Conservation (phyloP, 768 basidiomycete genomes). For the Lentinula detonsa region DNA sequence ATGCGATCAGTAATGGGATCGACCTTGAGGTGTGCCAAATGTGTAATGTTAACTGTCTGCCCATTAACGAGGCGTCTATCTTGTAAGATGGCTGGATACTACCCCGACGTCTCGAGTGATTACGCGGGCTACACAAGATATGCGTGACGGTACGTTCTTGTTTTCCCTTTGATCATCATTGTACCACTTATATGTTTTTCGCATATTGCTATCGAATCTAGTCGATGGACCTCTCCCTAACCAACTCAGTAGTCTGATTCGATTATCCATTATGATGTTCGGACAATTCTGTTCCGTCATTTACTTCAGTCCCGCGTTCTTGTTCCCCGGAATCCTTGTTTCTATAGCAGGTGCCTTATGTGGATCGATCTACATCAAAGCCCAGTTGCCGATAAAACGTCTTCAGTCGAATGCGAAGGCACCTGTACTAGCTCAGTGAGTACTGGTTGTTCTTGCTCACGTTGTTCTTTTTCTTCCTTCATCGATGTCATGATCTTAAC, state of each 20-base stretch:
- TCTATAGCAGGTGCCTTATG: conserved; percentile 36
- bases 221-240: conserved; percentile 41
- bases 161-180: conserved; percentile 19
- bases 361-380: conserved; percentile 38
- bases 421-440: conserved; percentile 17
- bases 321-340: conserved; percentile 37
- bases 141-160: conserved; percentile 29
- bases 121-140: conserved; percentile 62
- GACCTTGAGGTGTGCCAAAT: conserved; percentile 45
- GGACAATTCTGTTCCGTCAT: conserved; percentile 38
- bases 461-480: conserved; percentile 5
- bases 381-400: conserved; percentile 43
- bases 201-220: conserved; percentile 16
- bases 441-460: too few relatives aligned
- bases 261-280: conserved; percentile 27
- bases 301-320: conserved; percentile 37
- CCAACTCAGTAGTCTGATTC: conserved; percentile 20
- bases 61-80: not conserved
- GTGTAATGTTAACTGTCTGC: not conserved
- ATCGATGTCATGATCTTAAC: not conserved
- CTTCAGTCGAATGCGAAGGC: conserved; percentile 8
- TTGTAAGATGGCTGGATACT: conserved; percentile 40
- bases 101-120: conserved; percentile 51
- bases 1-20: conserved; percentile 50
- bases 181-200: conserved; percentile 32